Conservation (phyloP, 129 eudicot genomes). For the Glebionis coronaria region DNA sequence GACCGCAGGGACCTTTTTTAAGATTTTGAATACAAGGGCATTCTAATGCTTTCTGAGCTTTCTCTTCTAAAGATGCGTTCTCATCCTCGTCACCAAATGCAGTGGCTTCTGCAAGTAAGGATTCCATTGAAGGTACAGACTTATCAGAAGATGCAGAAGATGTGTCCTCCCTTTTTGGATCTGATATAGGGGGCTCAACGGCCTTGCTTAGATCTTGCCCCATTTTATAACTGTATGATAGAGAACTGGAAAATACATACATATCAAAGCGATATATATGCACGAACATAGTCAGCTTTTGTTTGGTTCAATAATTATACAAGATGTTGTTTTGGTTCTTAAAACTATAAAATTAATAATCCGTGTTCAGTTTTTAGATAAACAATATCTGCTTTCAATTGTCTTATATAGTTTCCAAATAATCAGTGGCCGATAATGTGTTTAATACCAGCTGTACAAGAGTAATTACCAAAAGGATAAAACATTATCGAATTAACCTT, state of each 20-base stretch:
- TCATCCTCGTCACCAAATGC: constrained; percentile 67
- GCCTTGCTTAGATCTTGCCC: constrained; percentile 50
- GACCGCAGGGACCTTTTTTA: constrained; percentile 76
- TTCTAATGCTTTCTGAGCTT: constrained; percentile 81
- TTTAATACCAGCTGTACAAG: background rate
- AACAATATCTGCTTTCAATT: background rate
- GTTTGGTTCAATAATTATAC: background rate
- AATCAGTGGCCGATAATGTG: background rate
- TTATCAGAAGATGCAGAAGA: constrained; percentile 15
- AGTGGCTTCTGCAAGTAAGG: constrained; percentile 76
- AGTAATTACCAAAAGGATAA: background rate
- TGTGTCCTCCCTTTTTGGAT: constrained; percentile 24
- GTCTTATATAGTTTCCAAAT: background rate
- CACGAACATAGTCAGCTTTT: background rate
- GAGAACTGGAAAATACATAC: background rate
- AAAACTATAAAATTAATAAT: background rate
- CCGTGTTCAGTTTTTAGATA: background rate
- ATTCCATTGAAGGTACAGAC: constrained; percentile 52
- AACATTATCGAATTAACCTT: background rate
- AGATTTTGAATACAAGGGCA: constrained; percentile 95
- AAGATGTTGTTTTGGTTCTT: background rate
- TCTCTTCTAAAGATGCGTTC: constrained; percentile 55
- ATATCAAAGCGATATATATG: background rate
- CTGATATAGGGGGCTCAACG: constrained; percentile 20
- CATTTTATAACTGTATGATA: constrained; percentile 30